These are phyloP conservation scores for Trichoderma guizhouense DNA, from an alignment of 2,329 filamentous ascomycete genomes.

Conservation along the genomic window DNA sequence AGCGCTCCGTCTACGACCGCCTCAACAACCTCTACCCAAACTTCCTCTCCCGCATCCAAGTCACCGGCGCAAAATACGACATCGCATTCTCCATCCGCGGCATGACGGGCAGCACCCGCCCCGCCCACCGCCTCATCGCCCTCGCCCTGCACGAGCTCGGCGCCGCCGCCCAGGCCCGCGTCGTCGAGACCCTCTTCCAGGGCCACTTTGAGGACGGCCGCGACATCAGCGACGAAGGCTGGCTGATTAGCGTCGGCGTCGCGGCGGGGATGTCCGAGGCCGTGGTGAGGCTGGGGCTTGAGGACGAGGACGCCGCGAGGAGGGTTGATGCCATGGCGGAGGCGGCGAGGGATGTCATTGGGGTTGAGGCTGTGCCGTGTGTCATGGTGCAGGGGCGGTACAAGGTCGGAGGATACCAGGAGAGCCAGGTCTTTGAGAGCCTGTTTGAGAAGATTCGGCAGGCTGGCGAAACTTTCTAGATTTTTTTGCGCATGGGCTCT, in stretches of 20 bases:
- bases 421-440: constrained; percentile 60
- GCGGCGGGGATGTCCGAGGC: constrained; percentile 30
- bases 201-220: constrained; percentile 41
- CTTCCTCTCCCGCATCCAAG: constrained; percentile 32
- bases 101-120: constrained; percentile 42
- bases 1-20: constrained; percentile 35
- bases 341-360: constrained; percentile 27
- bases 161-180: constrained; percentile 34
- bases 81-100: constrained; percentile 43
- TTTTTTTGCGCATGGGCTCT: neutral
- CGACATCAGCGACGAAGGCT: constrained; percentile 41
- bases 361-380: constrained; percentile 66
- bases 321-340: constrained; percentile 32
- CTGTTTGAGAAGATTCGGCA: constrained; percentile 58
- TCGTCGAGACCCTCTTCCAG: constrained; percentile 41
- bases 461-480: constrained; percentile 15
- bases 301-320: constrained; percentile 27
- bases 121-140: constrained; percentile 47
- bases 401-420: constrained; percentile 69
- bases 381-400: constrained; percentile 68
- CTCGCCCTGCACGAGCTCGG: constrained; percentile 36
- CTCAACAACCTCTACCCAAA: constrained; percentile 27
- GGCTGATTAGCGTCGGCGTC: constrained; percentile 36
- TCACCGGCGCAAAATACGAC: constrained; percentile 33
- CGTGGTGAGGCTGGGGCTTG: constrained; percentile 30